Evolutionary conservation across 345 rosid species (phyloP).

Genomic region (Chamaenerion angustifolium): DNA sequence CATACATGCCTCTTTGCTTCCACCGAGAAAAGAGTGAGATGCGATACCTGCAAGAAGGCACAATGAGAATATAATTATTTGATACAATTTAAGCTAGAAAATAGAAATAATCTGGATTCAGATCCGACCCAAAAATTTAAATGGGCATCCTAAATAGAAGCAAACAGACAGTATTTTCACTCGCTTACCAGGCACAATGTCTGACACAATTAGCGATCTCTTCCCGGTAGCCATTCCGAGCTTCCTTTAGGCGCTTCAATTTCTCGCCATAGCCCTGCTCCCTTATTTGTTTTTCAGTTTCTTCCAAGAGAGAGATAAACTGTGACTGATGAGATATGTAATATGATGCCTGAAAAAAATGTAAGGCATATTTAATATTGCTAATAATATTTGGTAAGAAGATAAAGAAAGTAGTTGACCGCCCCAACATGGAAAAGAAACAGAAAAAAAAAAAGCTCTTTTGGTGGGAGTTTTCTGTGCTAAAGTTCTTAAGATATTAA

Average conservation of each 20-base stretch:
- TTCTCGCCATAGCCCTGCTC: slow-evolving; percentile 57
- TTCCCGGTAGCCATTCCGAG: slow-evolving; percentile 70
- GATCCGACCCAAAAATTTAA: background rate
- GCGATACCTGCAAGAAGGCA: slow-evolving; percentile 52
- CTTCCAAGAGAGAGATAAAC: slow-evolving; percentile 71
- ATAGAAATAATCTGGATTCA: background rate
- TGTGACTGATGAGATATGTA: slow-evolving; percentile 85
- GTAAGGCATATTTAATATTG: too few relatives aligned
- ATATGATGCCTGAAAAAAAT: slow-evolving; percentile 58
- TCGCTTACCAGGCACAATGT: slow-evolving; percentile 73
- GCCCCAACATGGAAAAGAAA: background rate
- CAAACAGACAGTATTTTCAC: slow-evolving; percentile 1
- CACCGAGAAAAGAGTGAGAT: slow-evolving; percentile 67
- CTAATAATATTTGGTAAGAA: too few relatives aligned
- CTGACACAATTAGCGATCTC: slow-evolving; percentile 79
- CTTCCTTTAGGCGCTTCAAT: slow-evolving; percentile 76
- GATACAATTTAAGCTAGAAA: too few relatives aligned
- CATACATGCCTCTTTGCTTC: slow-evolving; percentile 99
- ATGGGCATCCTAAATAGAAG: background rate
- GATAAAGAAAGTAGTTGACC: slow-evolving; percentile 2
- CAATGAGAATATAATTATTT: background rate
- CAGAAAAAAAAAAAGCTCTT: background rate
- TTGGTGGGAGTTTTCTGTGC: background rate
- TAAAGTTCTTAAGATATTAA: too few relatives aligned
- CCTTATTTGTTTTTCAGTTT: slow-evolving; percentile 82